phyloP scores from a whole-genome alignment of 306 rosid species.

The Vicia sativa region DNA sequence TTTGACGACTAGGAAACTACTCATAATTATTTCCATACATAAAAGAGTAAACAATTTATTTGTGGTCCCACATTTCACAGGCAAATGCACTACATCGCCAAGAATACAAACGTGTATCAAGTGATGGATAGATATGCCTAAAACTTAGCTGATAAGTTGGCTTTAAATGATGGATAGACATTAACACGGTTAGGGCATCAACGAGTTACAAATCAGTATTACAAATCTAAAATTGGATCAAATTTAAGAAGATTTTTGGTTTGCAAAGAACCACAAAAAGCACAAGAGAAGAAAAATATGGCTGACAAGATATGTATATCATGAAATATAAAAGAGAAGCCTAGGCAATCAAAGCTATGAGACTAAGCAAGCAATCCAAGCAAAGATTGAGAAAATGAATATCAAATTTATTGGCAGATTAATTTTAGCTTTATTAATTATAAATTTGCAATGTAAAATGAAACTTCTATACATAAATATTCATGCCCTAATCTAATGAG shows the following conservation, averaged over 20 bases:
- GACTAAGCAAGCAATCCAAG: conserved; percentile 20
- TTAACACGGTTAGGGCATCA: background rate
- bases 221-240: conserved; percentile 13
- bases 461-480: conserved; percentile 4
- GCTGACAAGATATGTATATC: background rate
- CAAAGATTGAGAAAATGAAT: conserved; percentile 11
- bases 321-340: conserved; percentile 8
- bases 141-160: background rate
- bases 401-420: conserved; percentile 16
- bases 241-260: conserved; percentile 7
- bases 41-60: conserved; percentile 17
- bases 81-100: conserved; percentile 6
- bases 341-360: conserved; percentile 1
- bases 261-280: conserved; percentile 13
- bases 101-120: background rate
- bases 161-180: conserved; percentile 26
- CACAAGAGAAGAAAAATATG: conserved; percentile 16
- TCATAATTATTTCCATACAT: conserved; percentile 2
- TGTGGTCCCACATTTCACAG: background rate
- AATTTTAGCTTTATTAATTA: conserved; percentile 13
- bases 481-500: conserved; percentile 21
- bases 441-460: conserved; percentile 15
- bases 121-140: conserved; percentile 24
- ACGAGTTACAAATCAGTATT: background rate
- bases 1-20: conserved; percentile 8